Base-by-base conservation (phyloP, 2,329 filamentous ascomycete species). In the Fusarium sp. region DNA sequence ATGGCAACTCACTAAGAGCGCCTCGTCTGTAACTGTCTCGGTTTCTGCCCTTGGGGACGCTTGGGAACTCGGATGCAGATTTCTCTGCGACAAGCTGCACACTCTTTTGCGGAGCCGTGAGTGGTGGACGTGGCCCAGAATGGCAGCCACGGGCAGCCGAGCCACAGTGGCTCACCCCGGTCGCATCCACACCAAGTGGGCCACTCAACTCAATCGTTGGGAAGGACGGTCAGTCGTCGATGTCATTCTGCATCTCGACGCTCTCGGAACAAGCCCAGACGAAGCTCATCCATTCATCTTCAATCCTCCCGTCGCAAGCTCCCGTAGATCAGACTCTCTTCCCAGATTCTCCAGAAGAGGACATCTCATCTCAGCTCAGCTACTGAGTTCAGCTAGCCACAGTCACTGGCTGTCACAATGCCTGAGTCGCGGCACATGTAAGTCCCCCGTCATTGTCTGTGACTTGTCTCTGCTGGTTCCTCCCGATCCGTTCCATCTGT, bases 391-490 rank as follows among this genome's bases (percentile, higher is more conserved):
- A 73, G 45, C 66, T 56, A 71, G 68, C 57, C 59, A 57, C 54
- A 18, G 14, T 58, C 27, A 61, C 57, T 59, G 27, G 58, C 36
- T 66, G 27, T 60, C 16, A 61, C 31, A 64, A 82, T 81, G 81
- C 65, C 78, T 64, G 77, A 80, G 73, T 74, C 79, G 77, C 77
- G 74, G 76, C 81, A 82, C 68, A 78, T 82, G 81, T 82, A 80
- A 81, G 81, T 82, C 74, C 40, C 40, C 59, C 68, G 71, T 69
- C 69, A 74, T 73, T 64, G 47, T 52, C 47, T 29, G 65, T 66
- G 69, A 70, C 69, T 68, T 72, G 67, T 67, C 64, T 64, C 54
- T 47, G 42, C 42, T 40, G n/a, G 38, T 40, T n/a, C 18, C n/a
- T 47, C 42, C 42, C 20, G 42, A 45, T 8, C 42, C 42, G 42